Evolutionary conservation across 2,329 filamentous ascomycete species (phyloP), one percentile per base, ranked within the genome.

Genomic region (Neospermospora avenae): DNA sequence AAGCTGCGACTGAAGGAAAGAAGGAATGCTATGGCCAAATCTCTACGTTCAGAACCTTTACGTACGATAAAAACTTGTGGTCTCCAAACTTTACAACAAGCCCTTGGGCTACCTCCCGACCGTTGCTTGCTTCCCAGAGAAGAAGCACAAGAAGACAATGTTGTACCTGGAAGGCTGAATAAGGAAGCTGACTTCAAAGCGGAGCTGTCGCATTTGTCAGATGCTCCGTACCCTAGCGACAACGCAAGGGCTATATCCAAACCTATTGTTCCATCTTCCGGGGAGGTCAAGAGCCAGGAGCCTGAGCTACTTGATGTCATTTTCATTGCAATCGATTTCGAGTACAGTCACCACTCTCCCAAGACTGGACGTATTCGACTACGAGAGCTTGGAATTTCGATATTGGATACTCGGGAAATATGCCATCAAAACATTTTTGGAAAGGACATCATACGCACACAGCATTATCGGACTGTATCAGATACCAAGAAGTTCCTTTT

Each of bases 261-360:
- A 42, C n/a, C 39, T 20, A 42, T 20, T 42, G 5, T 20, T 42
- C 39, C 53, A 45, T 31, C 20, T 24, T 24, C 22, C 11, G 16
- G 39, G 39, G 41, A 39, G 18, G 25, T 37, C 24, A 20, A 5
- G 39, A 24, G 31, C 39, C 46, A 49, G 18, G 18, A 49, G 11
- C 4, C 34, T 25, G 55, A 57, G 13, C 22, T 25, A 45, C 55
- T 55, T 52, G 55, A 62, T 62, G 55, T 44, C 46, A 55, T 58
- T 22, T 62, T 62, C 25, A 62, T 62, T 10, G 55, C 59, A 2
- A 62, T 62, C 55, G 59, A 62, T 58, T 62, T 62, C 59, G 55
- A 58, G 55, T 56, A 62, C 35, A 62, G 59, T 42, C 39, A 62
- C n/a, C 56, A 48, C 37, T 62, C 59, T 37, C n/a, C 59, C 13